Percentiles rank a stretch among this genome's conserved stretches.
Conservation (phyloP, 108 stramenopile species). For the Fistulifera solaris region DNA sequence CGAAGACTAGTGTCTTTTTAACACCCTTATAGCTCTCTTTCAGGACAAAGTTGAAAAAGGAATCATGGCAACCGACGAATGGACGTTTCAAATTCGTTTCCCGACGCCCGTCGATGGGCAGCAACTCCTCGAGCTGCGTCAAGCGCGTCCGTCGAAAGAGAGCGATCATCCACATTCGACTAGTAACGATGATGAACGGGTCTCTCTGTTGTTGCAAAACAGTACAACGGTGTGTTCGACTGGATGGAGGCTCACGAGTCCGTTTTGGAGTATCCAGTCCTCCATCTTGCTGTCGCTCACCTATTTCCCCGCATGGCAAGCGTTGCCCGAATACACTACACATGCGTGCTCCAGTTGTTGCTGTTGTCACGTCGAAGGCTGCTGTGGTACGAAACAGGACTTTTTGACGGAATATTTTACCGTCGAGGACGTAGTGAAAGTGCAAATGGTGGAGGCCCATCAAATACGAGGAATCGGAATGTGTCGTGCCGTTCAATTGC, state of each 20-base stretch:
- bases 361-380: not conserved
- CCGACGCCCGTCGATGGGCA: too few relatives aligned
- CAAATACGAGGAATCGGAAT: slow-evolving; percentile 53
- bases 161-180: too few relatives aligned
- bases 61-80: too few relatives aligned
- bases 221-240: not conserved
- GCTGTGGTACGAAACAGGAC: not conserved
- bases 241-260: slow-evolving; percentile 32
- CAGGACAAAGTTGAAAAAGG: too few relatives aligned
- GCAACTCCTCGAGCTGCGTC: too few relatives aligned
- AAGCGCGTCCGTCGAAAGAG: too few relatives aligned
- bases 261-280: slow-evolving; percentile 24
- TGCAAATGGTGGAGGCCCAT: slow-evolving; percentile 10
- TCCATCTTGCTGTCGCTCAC: slow-evolving; percentile 44
- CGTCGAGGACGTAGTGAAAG: slow-evolving; percentile 17
- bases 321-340: slow-evolving; percentile 55
- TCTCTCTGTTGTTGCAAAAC: too few relatives aligned
- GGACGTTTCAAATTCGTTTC: too few relatives aligned
- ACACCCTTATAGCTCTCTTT: too few relatives aligned
- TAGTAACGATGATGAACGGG: too few relatives aligned
- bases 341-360: slow-evolving; percentile 3
- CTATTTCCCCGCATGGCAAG: slow-evolving; percentile 66
- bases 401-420: slow-evolving; percentile 6
- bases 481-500: slow-evolving; percentile 62
- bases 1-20: too few relatives aligned